Evolutionary conservation across 73 alveolate species (phyloP), one percentile per base, ranked within the genome.

Genomic region (Effrenium voratum): DNA sequence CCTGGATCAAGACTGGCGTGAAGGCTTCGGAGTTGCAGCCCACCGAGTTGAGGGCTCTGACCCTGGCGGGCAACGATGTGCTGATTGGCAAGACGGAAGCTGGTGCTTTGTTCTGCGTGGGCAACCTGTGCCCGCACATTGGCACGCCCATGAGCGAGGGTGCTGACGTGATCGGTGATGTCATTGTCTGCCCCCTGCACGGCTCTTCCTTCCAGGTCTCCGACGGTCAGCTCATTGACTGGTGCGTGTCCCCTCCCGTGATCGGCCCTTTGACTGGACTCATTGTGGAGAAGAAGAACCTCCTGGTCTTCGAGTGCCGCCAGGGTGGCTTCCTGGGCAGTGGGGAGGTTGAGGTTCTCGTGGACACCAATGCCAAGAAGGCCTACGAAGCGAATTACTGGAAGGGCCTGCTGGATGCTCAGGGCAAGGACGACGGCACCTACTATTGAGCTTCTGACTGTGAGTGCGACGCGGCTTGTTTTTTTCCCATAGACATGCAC

Each of bases 101-200:
- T 38, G 98, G 98, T 50, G 57, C 91, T 13, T 80, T 92, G 50
- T 92, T 92, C 91, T 72, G 98, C 81, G 98, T 92, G 46, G 90
- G 91, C 91, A 92, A 92, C 91, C 63, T 92, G 38, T 90, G 97
- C 97, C 97, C 97, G 63, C 57, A 57, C 47, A 34, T 66, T 70
- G 86, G 97, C 97, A 90, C 97, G 24, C 97, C 97, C 57, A 70
- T 90, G 97, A 90, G 97, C 57, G 97, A 90, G 97, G 97, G 98
- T 49, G 98, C 98, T 15, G 98, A 91, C 22, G 88, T 91, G 75
- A 72, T 91, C 63, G 98, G 98, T n/a, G 98, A 91, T 49, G 88
- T 91, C 88, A 91, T 91, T 49, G 98, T 91, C 44, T 91, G 98
- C 90, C 98, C 98, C 44, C 44, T 91, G 79, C 98, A 91, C 36